phyloP scores from a whole-genome alignment of 208 protist species.

The Acanthamoeba culbertsoni region DNA sequence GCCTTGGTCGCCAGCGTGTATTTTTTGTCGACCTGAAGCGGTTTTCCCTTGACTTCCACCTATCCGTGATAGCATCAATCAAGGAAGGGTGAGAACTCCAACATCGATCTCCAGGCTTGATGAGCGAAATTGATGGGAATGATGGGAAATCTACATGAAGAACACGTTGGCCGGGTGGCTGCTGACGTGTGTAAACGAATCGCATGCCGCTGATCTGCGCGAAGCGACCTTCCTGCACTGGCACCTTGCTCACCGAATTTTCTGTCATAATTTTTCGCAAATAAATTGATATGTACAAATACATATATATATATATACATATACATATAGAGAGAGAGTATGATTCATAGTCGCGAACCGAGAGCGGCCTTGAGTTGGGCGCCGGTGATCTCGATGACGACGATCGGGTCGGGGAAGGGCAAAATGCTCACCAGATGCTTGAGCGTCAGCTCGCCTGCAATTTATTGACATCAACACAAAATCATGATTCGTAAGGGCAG shows the following conservation, averaged over 20 bases:
- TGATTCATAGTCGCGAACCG: not conserved
- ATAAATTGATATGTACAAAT: too few relatives aligned
- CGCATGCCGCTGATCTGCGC: constrained; percentile 54
- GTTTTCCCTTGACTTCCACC: constrained; percentile 50
- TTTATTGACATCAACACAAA: not conserved
- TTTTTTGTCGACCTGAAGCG: not conserved
- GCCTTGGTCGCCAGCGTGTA: constrained; percentile 63
- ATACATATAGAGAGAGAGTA: not conserved
- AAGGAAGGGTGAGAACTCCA: too few relatives aligned
- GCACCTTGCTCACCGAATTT: constrained; percentile 62
- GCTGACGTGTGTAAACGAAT: not conserved
- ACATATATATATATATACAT: not conserved
- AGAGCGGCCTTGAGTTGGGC: constrained; percentile 45
- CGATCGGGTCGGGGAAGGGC: constrained; percentile 54
- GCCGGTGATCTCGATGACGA: constrained; percentile 59
- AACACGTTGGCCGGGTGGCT: constrained; percentile 17
- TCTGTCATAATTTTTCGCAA: too few relatives aligned
- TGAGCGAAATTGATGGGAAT: too few relatives aligned
- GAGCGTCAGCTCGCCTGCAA: constrained; percentile 45
- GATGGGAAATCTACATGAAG: too few relatives aligned
- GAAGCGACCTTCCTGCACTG: constrained; percentile 66
- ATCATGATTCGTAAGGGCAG: too few relatives aligned
- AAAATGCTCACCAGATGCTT: constrained; percentile 55
- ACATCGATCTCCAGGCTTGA: too few relatives aligned
- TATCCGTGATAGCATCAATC: too few relatives aligned